These are phyloP conservation scores for Xerocomellus intermedius DNA, from an alignment of 768 basidiomycete species.

Conservation along the genomic window DNA sequence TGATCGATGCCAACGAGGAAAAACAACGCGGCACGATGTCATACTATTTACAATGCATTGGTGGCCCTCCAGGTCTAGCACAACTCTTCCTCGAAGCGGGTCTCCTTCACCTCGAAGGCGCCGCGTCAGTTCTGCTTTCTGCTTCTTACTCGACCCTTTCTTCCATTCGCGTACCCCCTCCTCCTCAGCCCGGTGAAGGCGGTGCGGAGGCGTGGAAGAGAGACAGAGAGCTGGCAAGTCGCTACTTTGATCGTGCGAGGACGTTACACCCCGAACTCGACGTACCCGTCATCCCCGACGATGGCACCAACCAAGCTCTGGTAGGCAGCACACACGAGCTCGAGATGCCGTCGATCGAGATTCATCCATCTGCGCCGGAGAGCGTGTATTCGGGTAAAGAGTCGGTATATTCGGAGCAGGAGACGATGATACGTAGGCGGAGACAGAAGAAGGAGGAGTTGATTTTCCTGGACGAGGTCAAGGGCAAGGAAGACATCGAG, in stretches of 20 bases:
- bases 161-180: slow-evolving; percentile 66
- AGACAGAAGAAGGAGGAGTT: slow-evolving; percentile 59
- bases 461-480: slow-evolving; percentile 43
- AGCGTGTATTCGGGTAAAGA: slow-evolving; percentile 29
- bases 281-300: slow-evolving; percentile 62
- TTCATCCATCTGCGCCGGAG: slow-evolving; percentile 31
- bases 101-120: slow-evolving; percentile 77
- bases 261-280: slow-evolving; percentile 60
- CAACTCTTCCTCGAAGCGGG: slow-evolving; percentile 79
- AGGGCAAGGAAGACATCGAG: slow-evolving; percentile 56
- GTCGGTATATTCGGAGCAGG: slow-evolving; percentile 30
- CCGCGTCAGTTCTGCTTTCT: slow-evolving; percentile 66
- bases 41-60: slow-evolving; percentile 67
- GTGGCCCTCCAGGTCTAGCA: slow-evolving; percentile 64
- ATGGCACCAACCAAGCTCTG: slow-evolving; percentile 32
- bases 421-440: slow-evolving; percentile 40
- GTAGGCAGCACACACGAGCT: slow-evolving; percentile 40
- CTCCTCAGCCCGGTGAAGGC: slow-evolving; percentile 49
- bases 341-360: slow-evolving; percentile 69
- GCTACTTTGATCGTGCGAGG: slow-evolving; percentile 71
- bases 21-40: slow-evolving; percentile 49
- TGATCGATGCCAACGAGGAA: slow-evolving; percentile 34
- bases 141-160: slow-evolving; percentile 76
- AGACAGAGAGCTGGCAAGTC: slow-evolving; percentile 67
- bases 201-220: slow-evolving; percentile 72